Evolutionary conservation across 2,329 filamentous ascomycete species (phyloP), one percentile per base, ranked within the genome.

Genomic region (Aspergillus felis): DNA sequence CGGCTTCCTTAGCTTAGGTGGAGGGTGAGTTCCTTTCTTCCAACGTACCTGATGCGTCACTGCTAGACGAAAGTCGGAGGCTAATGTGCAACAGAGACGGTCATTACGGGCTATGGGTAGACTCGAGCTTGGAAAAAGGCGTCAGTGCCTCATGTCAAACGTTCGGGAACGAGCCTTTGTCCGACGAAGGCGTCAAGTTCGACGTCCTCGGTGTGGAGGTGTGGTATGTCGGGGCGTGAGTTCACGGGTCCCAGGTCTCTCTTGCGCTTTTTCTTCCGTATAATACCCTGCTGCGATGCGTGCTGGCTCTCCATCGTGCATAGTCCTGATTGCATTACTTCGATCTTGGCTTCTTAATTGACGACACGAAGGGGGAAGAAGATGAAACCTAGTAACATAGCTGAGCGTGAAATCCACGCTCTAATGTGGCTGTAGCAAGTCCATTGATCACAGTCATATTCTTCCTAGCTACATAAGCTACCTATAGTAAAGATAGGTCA

Each of bases 121-220:
- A 97, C 71, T 89, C 93, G 65, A 85, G 85, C 20, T 84, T 97
- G 49, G 90, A 93, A 61, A 84, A 88, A 57, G 94, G 94, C 3
- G 85, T 96, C 53, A 96, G 91, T 68, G 87, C 88, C 46, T 82
- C 85, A 3, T 96, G 92, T 71, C 87, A 90, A 60, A 99, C 94
- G 0, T 99, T 97, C 77, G 91, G 92, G 0, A 99, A 99, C 66
- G 92, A 97, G 78, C 88, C 90, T 9, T 78, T 99, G 53, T 97
- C 93, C 67, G 93, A 97, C 55, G 91, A 95, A 68, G 94, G 93
- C 1, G 86, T 87, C 59, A 96, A 96, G 73, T 99, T 97, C 70
- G 90, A 91, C 59, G 85, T 99, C 12, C 71, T 97, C 32, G 93
- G 92, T 1, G 90, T 97, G 1, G 94, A 99, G 77, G 76, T 97